These are phyloP conservation scores for Berkeleyomyces rouxiae DNA, from an alignment of 2,329 filamentous ascomycete genomes.

Conservation along the genomic window DNA sequence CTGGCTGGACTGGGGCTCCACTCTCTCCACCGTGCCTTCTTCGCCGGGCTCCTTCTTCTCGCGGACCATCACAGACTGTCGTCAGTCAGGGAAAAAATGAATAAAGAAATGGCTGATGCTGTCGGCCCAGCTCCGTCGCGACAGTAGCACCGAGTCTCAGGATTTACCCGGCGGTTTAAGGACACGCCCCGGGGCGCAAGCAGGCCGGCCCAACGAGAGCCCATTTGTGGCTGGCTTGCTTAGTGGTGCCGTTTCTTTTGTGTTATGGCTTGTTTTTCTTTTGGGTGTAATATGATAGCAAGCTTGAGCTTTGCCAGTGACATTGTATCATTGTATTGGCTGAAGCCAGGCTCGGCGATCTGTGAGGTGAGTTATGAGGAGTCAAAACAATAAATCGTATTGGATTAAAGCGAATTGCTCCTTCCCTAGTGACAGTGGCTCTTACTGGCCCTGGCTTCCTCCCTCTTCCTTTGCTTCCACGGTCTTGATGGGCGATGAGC, in stretches of 20 bases:
- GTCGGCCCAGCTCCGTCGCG: neutral
- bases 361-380: neutral
- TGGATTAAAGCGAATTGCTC: neutral
- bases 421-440: conserved; percentile 1
- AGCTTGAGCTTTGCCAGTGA: neutral
- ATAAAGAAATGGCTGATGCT: neutral
- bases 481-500: no score
- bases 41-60: neutral
- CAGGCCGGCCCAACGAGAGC: neutral
- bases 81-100: neutral
- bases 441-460: conserved; percentile 1
- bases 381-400: neutral
- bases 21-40: neutral
- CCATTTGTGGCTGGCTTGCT: neutral
- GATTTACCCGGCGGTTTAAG: neutral
- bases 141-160: neutral
- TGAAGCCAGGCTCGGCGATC: neutral
- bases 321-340: neutral
- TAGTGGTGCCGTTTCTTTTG: neutral
- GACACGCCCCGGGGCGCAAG: neutral
- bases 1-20: neutral
- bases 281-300: neutral
- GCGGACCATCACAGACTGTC: neutral
- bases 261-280: neutral
- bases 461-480: neutral